Percentiles rank a stretch among this genome's conserved stretches.
phyloP scores from a whole-genome alignment of 116 monocot genomes.

The Papilionanthe hybrid region DNA sequence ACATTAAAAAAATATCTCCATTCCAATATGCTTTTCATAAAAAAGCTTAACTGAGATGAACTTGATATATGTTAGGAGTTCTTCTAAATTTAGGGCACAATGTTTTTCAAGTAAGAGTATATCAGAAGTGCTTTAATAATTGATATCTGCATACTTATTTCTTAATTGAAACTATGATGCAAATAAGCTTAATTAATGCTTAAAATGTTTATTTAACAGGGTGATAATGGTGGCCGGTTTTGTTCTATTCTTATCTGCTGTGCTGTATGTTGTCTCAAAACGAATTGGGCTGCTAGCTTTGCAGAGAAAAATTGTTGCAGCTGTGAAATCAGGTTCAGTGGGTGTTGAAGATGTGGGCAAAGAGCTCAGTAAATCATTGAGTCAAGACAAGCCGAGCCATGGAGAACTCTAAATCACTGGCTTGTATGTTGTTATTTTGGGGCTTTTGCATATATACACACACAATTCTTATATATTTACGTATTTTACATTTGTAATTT shows the following conservation, averaged over 20 bases:
- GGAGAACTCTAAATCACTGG: neutral
- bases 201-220: slow-evolving; percentile 32
- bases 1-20: too few relatives aligned
- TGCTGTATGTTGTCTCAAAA: slow-evolving; percentile 78
- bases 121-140: too few relatives aligned
- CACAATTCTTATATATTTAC: too few relatives aligned
- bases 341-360: slow-evolving; percentile 8
- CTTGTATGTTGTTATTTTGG: too few relatives aligned
- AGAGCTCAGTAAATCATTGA: neutral
- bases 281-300: slow-evolving; percentile 66
- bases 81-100: too few relatives aligned
- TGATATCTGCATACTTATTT: neutral
- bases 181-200: neutral
- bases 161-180: neutral
- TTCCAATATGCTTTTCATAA: too few relatives aligned
- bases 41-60: too few relatives aligned
- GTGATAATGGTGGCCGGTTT: slow-evolving; percentile 59
- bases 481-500: too few relatives aligned
- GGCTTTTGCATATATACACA: too few relatives aligned
- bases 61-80: too few relatives aligned
- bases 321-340: slow-evolving; percentile 57
- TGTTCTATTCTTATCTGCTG: slow-evolving; percentile 49
- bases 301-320: slow-evolving; percentile 58
- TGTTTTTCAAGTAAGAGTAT: too few relatives aligned
- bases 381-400: neutral